Base-by-base conservation (phyloP, 768 basidiomycete genomes). In the Cubamyces sp. region DNA sequence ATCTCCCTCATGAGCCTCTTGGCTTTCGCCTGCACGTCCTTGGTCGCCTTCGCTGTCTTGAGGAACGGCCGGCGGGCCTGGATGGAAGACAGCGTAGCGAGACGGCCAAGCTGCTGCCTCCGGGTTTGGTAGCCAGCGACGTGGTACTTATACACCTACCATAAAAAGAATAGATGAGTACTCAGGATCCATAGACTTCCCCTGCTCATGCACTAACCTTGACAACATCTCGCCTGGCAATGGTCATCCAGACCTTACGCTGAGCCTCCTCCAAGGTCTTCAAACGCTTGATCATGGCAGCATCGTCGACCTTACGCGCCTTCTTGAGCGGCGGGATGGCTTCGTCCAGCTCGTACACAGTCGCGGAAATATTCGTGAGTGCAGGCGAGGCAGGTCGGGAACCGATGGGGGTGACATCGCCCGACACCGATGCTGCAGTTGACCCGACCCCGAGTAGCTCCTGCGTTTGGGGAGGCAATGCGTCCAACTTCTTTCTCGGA, bases 1-100 rank as follows among this genome's bases (percentile, higher is more conserved):
- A 98, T 94, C 79, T 98, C 95, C 28, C 94, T 87, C 91, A 94
- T 93, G 41, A 96, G 79, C 42, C 92, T 85, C 73, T 92, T 94
- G 23, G 87, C 88, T 71, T 94, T 93, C 19, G 86, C 85, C 72
- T 94, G 92, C 2, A 86, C 79, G 64, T 95, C 94, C 74, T 95
- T 96, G 61, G 80, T 82, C 5, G 86, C 83, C 73, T 92, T 94
- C 14, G 88, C 82, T 1, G 90, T 88, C 69, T 86, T 86, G 9
- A 81, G 83, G 66, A 87, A 88, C 0, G 91, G 91, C 64, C 84
- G 85, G 23, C 90, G 87, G 6, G 90, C 91, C 74, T 94, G 91
- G 28, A 90, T 81, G 0, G 90, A 87, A 18, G 88, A 85, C 40
- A 90, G 75, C 65, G 84, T 86, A 14, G 91, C 87, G 25, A 95